Evolutionary conservation across 441 rosid species (phyloP).

Genomic region (Croton laevigatus): DNA sequence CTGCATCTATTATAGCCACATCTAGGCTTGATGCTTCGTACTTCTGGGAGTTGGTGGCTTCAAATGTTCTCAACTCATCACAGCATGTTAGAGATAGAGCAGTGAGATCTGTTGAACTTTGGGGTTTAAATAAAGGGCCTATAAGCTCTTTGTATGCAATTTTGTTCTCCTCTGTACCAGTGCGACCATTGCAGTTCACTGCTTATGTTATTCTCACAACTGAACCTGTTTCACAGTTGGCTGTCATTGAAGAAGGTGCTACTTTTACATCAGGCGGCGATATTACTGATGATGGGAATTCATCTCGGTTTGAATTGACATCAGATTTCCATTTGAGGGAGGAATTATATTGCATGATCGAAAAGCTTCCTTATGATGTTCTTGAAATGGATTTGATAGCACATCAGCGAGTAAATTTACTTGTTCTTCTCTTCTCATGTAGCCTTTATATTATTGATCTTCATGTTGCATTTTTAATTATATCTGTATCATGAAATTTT

Average conservation of each 20-base stretch:
- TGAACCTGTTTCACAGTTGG: conserved; percentile 70
- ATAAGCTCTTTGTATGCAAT: conserved; percentile 78
- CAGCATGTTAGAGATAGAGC: conserved; percentile 73
- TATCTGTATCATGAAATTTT: conserved; percentile 24
- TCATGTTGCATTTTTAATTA: conserved; percentile 2
- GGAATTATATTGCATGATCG: conserved; percentile 69
- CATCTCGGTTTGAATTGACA: conserved; percentile 38
- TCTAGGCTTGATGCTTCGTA: conserved; percentile 54
- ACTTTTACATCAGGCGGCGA: conserved; percentile 34
- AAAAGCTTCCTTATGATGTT: conserved; percentile 61
- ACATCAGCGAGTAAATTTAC: conserved; percentile 64
- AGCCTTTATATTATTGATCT: neutral
- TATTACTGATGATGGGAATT: conserved; percentile 40
- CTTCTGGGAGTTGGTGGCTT: conserved; percentile 88
- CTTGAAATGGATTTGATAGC: conserved; percentile 71
- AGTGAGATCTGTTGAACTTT: conserved; percentile 77
- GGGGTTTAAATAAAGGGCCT: conserved; percentile 88
- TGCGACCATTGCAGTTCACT: conserved; percentile 72
- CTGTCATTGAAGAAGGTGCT: conserved; percentile 57
- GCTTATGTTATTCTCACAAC: conserved; percentile 80
- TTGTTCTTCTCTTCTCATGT: conserved; percentile 15
- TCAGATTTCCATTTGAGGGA: conserved; percentile 52
- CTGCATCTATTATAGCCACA: conserved; percentile 60
- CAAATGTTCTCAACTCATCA: conserved; percentile 58
- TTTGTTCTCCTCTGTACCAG: conserved; percentile 67